Evolutionary conservation across 2,329 filamentous ascomycete genomes (phyloP).

Genomic region (Cercospora sp.): DNA sequence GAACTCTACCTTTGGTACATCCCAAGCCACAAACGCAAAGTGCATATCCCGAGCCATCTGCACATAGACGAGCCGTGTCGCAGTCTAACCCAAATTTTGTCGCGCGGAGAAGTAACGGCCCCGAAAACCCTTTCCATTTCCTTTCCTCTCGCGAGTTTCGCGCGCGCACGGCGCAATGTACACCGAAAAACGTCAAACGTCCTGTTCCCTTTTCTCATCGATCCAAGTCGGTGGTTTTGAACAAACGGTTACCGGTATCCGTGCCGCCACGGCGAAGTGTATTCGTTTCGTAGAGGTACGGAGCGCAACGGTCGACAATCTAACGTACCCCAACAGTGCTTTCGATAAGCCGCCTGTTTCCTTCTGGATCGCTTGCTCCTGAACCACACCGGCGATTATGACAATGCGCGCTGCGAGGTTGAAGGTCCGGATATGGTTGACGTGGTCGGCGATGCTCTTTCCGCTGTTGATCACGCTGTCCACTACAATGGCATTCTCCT

Average conservation of each 20-base stretch:
- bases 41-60: background rate
- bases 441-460: slow-evolving; percentile 52
- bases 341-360: slow-evolving; percentile 20
- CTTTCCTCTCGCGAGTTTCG: background rate
- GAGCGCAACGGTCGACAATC: slow-evolving; percentile 53
- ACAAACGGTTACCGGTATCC: slow-evolving; percentile 62
- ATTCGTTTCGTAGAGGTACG: slow-evolving; percentile 61
- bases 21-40: background rate
- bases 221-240: slow-evolving; percentile 56
- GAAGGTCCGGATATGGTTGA: slow-evolving; percentile 49
- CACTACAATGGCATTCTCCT: slow-evolving; percentile 54
- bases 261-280: slow-evolving; percentile 52
- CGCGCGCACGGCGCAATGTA: background rate
- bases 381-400: slow-evolving; percentile 58
- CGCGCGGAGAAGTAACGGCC: background rate
- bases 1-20: background rate
- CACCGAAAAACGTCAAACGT: background rate
- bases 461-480: slow-evolving; percentile 65
- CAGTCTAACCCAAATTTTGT: background rate
- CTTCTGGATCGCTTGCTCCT: slow-evolving; percentile 41
- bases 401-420: slow-evolving; percentile 50
- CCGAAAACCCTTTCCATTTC: background rate
- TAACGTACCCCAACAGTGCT: slow-evolving; percentile 28
- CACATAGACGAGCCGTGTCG: background rate
- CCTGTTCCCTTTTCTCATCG: slow-evolving; percentile 30